phyloP scores from a whole-genome alignment of 1,284 basidiomycete genomes.

The Violaceomyces palustris region DNA sequence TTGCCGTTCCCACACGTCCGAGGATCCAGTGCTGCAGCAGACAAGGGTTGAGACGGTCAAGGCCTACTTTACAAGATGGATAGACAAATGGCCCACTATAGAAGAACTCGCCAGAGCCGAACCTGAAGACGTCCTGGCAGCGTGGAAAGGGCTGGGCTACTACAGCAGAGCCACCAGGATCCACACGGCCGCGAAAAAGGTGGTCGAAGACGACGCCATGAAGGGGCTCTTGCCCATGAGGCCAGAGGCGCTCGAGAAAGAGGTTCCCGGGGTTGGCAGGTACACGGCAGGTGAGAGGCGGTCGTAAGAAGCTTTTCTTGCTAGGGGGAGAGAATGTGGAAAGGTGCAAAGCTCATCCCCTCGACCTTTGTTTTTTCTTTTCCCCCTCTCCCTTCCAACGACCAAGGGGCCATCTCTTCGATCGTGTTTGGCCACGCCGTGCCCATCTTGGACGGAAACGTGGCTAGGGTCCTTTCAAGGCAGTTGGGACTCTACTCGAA shows the following conservation, averaged over 20 bases:
- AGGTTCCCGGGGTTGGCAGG: conserved; percentile 82
- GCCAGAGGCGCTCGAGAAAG: conserved; percentile 72
- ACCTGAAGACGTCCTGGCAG: conserved; percentile 48
- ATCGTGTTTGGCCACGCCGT: conserved; percentile 47
- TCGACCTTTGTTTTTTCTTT: too few relatives aligned
- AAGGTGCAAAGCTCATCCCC: too few relatives aligned
- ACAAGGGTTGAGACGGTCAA: conserved; percentile 60
- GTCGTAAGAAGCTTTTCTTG: too few relatives aligned
- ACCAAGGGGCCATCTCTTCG: conserved; percentile 45
- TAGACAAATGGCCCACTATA: conserved; percentile 44
- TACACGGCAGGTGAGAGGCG: conserved; percentile 74
- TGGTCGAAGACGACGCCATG: conserved; percentile 50
- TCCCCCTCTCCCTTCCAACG: too few relatives aligned
- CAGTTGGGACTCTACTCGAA: conserved; percentile 42
- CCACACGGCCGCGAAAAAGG: conserved; percentile 41
- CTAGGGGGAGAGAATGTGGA: too few relatives aligned
- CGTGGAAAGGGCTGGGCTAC: conserved; percentile 49
- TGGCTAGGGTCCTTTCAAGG: conserved; percentile 40
- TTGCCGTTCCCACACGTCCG: too few relatives aligned
- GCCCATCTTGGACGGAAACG: conserved; percentile 49
- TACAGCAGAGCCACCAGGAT: conserved; percentile 48
- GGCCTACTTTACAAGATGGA: conserved; percentile 46
- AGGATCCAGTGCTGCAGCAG: conserved; percentile 81
- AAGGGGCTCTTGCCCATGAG: conserved; percentile 73
- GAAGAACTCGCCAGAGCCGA: conserved; percentile 67